Evolutionary conservation across 176 grass and related monocot genomes (phyloP).

Genomic region (Lolium rigidum): DNA sequence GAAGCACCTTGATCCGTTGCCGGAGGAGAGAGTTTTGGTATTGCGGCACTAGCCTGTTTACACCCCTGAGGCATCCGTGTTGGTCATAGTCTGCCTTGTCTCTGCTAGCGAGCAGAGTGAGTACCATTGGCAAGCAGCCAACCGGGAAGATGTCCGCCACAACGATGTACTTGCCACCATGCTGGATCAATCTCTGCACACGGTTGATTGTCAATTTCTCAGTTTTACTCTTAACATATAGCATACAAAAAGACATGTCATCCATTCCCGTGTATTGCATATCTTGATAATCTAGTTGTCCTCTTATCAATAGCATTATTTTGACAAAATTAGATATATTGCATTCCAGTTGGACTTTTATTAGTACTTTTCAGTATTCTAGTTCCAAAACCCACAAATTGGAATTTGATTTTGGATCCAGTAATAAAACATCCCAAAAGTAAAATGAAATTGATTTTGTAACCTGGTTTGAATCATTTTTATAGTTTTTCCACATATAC

Average conservation of each 20-base stretch:
- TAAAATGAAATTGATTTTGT: neutral
- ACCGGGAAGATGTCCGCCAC: constrained; percentile 41
- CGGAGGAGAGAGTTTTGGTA: constrained; percentile 45
- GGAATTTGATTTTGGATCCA: too few relatives aligned
- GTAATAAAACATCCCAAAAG: neutral
- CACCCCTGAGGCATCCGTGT: constrained; percentile 43
- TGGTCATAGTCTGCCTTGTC: constrained; percentile 36
- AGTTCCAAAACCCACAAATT: too few relatives aligned
- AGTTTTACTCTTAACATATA: neutral
- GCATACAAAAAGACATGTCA: neutral
- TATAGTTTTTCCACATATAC: neutral
- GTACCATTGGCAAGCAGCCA: constrained; percentile 28
- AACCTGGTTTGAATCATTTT: neutral
- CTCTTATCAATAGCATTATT: neutral
- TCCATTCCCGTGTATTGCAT: neutral
- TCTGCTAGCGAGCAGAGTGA: neutral
- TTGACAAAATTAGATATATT: neutral
- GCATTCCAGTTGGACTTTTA: neutral
- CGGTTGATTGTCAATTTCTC: neutral
- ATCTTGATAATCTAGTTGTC: neutral
- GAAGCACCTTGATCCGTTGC: neutral
- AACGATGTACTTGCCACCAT: constrained; percentile 42
- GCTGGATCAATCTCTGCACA: constrained; percentile 35
- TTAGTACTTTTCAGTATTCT: neutral
- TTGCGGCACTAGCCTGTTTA: neutral